phyloP scores from a whole-genome alignment of 1,284 basidiomycete species.

The Microbotryomycetes sp. region DNA sequence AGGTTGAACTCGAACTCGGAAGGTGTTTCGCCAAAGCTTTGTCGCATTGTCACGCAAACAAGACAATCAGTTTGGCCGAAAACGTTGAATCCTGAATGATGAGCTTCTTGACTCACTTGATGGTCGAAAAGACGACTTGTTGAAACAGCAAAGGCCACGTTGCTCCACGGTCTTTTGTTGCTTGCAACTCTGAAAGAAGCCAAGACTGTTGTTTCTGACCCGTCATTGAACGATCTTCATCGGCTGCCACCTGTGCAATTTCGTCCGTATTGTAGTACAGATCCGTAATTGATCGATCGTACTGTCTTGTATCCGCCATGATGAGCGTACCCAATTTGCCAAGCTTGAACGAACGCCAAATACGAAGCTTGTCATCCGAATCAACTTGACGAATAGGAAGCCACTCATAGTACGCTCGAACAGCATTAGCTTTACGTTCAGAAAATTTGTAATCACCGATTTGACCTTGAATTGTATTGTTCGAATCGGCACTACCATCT shows the following conservation, averaged over 20 bases:
- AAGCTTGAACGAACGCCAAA: conserved; percentile 62
- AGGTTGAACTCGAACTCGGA: conserved; percentile 45
- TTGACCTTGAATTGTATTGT: conserved; percentile 49
- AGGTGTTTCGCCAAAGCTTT: background rate
- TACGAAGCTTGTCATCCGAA: conserved; percentile 55
- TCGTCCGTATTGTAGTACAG: conserved; percentile 56
- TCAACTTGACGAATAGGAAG: conserved; percentile 60
- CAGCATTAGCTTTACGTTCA: conserved; percentile 57
- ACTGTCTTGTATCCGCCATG: conserved; percentile 61
- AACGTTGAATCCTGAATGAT: background rate
- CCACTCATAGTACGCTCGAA: conserved; percentile 45
- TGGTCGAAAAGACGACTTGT: conserved; percentile 35
- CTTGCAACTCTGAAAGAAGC: conserved; percentile 51
- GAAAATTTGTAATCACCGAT: conserved; percentile 46
- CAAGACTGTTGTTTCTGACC: conserved; percentile 56
- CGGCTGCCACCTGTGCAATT: conserved; percentile 49
- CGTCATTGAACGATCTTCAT: conserved; percentile 51
- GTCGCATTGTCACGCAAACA: no score
- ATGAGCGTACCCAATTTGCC: conserved; percentile 51
- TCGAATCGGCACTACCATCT: conserved; percentile 56
- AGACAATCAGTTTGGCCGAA: background rate
- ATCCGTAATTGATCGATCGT: conserved; percentile 60
- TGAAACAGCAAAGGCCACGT: conserved; percentile 57
- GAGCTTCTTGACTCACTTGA: conserved; percentile 16
- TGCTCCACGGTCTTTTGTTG: conserved; percentile 51